phyloP scores from a whole-genome alignment of 805 yeast species.

The Teunomyces funiuensis region DNA sequence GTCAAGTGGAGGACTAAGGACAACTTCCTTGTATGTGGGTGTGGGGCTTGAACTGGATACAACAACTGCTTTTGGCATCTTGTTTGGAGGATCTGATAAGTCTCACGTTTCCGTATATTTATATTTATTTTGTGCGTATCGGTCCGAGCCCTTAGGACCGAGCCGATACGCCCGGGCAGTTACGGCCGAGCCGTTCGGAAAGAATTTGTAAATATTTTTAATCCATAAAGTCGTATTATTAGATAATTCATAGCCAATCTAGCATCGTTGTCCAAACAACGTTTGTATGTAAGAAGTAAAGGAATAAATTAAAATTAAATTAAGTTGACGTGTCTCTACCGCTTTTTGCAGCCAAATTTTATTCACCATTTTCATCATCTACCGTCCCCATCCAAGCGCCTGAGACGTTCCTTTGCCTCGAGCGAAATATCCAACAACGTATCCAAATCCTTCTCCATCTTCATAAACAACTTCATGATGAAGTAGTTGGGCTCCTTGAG shows the following conservation, averaged over 20 bases:
- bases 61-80: conserved; percentile 6
- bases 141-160: too few species aligned
- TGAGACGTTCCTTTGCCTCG: not conserved
- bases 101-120: not conserved
- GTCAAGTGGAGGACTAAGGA: conserved; percentile 6
- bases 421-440: conserved; percentile 4
- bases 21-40: conserved; percentile 6
- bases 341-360: not conserved
- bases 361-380: not conserved
- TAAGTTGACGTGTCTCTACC: not conserved
- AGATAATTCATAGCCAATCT: too few species aligned
- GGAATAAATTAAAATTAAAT: not conserved
- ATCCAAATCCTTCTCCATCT: conserved; percentile 12
- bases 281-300: too few species aligned
- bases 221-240: too few species aligned
- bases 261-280: too few species aligned
- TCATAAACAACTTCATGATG: conserved; percentile 32
- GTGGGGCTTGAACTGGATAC: not conserved
- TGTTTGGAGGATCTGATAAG: not conserved
- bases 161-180: too few species aligned
- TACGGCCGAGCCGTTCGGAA: too few species aligned
- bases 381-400: not conserved
- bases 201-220: too few species aligned
- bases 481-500: conserved; percentile 68
- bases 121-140: too few species aligned